phyloP scores from a whole-genome alignment of 768 basidiomycete species.

The Kwoniella dendrophila region DNA sequence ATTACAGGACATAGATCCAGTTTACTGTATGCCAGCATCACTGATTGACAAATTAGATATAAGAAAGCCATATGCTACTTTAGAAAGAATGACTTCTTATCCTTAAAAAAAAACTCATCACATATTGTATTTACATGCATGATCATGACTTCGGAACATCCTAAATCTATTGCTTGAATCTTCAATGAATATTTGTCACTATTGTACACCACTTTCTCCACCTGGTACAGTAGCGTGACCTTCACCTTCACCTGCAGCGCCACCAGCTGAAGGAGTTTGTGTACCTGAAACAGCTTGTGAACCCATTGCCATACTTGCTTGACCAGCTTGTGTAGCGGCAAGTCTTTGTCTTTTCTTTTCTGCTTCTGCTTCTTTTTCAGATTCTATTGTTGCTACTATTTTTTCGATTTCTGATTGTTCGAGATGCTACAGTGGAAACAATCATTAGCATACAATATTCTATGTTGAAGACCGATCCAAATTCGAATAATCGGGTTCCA shows the following conservation, averaged over 20 bases:
- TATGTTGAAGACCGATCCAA: background rate
- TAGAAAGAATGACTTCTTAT: conserved; percentile 31
- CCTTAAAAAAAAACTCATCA: too few species aligned
- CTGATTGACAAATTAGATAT: conserved; percentile 73
- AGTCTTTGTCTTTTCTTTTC: conserved; percentile 88
- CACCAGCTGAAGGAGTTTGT: conserved; percentile 19
- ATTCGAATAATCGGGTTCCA: too few species aligned
- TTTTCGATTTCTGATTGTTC: conserved; percentile 84
- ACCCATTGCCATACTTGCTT: conserved; percentile 49
- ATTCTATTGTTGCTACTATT: conserved; percentile 90
- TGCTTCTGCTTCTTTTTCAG: conserved; percentile 96
- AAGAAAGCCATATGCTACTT: conserved; percentile 36
- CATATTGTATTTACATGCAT: conserved; percentile 21
- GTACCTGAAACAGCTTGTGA: conserved; percentile 18
- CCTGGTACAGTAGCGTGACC: conserved; percentile 33
- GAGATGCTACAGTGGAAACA: conserved; percentile 66
- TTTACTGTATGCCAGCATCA: conserved; percentile 90
- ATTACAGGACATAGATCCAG: conserved; percentile 82
- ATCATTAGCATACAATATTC: background rate
- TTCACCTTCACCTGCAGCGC: conserved; percentile 14
- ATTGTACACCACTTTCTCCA: conserved; percentile 41
- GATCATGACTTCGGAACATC: background rate
- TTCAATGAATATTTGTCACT: background rate
- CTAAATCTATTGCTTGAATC: background rate
- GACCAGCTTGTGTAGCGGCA: conserved; percentile 68